These are phyloP conservation scores for Lasiosphaeria ovina DNA, from an alignment of 495 filamentous ascomycete species.

Conservation along the genomic window DNA sequence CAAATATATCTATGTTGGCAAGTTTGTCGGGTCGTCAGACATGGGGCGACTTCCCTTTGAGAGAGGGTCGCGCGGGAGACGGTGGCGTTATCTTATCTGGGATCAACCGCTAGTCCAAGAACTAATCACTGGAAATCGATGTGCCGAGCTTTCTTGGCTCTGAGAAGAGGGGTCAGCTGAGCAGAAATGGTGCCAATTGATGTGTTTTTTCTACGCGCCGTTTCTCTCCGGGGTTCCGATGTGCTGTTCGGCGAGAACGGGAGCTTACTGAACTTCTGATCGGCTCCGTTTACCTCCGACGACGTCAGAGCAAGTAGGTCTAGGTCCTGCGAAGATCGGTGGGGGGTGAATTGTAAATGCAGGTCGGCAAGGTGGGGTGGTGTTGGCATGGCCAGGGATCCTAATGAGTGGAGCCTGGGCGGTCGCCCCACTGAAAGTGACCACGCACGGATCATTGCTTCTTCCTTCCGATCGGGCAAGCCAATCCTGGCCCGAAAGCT, in stretches of 20 bases:
- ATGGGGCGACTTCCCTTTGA: too few species aligned
- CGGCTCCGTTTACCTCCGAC: neutral
- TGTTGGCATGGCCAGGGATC: neutral
- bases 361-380: constrained; percentile 5
- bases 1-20: too few species aligned
- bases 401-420: too few species aligned
- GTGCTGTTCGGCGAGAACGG: neutral
- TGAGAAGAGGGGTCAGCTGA: neutral
- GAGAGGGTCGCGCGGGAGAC: too few species aligned
- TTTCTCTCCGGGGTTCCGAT: neutral
- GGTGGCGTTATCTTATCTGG: too few species aligned
- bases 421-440: too few species aligned
- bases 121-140: too few species aligned
- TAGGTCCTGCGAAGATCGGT: neutral
- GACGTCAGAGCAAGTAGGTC: neutral
- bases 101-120: too few species aligned
- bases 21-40: too few species aligned
- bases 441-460: constrained; percentile 12
- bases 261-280: neutral
- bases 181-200: neutral
- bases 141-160: too few species aligned
- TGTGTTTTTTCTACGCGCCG: neutral
- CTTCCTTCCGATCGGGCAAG: constrained; percentile 1
- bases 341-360: neutral
- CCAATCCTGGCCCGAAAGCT: neutral